phyloP scores from a whole-genome alignment of 306 rosid species.

The Trifolium dubium region DNA sequence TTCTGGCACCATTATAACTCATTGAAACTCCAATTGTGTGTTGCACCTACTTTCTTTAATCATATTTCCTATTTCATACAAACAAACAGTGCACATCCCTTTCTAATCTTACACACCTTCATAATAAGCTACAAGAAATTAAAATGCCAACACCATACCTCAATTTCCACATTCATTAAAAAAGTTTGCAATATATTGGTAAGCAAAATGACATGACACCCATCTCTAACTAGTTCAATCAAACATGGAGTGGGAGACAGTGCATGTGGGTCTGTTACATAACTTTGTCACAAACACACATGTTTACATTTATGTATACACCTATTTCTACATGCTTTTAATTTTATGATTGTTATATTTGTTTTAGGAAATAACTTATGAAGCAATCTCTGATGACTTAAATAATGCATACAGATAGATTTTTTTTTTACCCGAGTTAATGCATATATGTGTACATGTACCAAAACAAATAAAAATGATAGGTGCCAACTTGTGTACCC shows the following conservation, averaged over 20 bases:
- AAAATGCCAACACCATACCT: constrained; percentile 45
- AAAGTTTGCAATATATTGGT: constrained; percentile 51
- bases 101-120: constrained; percentile 49
- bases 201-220: constrained; percentile 71
- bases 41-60: constrained; percentile 61
- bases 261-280: constrained; percentile 67
- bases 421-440: neutral
- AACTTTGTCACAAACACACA: constrained; percentile 43
- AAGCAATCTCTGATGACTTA: constrained; percentile 43
- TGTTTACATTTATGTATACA: constrained; percentile 23
- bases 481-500: too few relatives aligned
- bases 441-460: neutral
- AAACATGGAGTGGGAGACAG: constrained; percentile 82
- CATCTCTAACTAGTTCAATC: constrained; percentile 57
- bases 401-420: neutral
- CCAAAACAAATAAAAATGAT: too few relatives aligned
- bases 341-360: neutral
- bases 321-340: constrained; percentile 48
- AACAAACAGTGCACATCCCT: constrained; percentile 66
- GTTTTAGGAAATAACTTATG: constrained; percentile 37
- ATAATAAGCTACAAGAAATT: constrained; percentile 43
- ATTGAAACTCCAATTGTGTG: constrained; percentile 69
- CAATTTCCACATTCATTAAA: constrained; percentile 44
- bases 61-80: constrained; percentile 50
- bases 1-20: constrained; percentile 81